These are phyloP conservation scores for Coemansia sp. DNA, from an alignment of 192 early-diverging fungal species.

Conservation along the genomic window DNA sequence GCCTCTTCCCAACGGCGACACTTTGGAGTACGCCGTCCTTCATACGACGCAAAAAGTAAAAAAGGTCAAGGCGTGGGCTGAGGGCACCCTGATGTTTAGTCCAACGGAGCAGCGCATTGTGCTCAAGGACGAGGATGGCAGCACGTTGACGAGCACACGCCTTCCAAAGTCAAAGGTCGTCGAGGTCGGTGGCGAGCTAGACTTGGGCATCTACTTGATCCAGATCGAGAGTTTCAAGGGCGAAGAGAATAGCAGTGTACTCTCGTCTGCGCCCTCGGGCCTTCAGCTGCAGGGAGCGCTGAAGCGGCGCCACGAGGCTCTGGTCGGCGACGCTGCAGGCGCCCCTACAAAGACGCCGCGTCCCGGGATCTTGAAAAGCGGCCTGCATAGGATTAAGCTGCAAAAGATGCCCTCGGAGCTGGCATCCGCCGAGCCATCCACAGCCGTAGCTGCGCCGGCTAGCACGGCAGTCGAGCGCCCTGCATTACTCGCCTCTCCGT, in stretches of 20 bases:
- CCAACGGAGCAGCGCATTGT: constrained; percentile 16
- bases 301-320: constrained; percentile 30
- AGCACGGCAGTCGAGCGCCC: too few relatives aligned
- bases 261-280: not conserved
- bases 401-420: constrained; percentile 15
- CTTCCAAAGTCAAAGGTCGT: constrained; percentile 20
- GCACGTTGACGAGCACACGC: constrained; percentile 23
- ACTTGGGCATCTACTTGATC: constrained; percentile 38
- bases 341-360: not conserved
- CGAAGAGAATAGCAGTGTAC: not conserved
- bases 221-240: constrained; percentile 39
- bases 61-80: constrained; percentile 54
- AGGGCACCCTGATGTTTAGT: constrained; percentile 24
- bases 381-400: not conserved
- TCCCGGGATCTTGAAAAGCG: constrained; percentile 3
- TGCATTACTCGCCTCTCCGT: too few relatives aligned
- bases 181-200: constrained; percentile 39
- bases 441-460: not conserved
- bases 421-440: not conserved
- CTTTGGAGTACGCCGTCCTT: constrained; percentile 29
- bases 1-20: not conserved
- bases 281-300: constrained; percentile 25
- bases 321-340: not conserved
- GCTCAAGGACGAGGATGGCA: constrained; percentile 31
- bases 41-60: constrained; percentile 53